A percentile compares a stretch with the other conserved stretches of the same genome.
Conservation (phyloP, 495 filamentous ascomycete genomes). For the Bathelium albidoporum region DNA sequence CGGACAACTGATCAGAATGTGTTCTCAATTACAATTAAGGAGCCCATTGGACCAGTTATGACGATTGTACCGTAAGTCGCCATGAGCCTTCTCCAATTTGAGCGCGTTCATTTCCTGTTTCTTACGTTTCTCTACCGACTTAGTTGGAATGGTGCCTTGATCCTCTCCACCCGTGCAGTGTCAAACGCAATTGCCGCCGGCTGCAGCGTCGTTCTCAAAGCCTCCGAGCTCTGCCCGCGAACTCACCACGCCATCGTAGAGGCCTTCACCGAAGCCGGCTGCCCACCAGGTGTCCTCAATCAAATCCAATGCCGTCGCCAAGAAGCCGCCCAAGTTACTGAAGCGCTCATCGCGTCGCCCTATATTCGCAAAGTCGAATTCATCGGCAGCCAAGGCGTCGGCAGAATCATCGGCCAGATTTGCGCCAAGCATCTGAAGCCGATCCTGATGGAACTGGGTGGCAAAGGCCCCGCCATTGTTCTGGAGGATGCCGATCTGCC, state of each 20-base stretch:
- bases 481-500: slow-evolving; percentile 20
- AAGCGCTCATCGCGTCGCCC: neutral
- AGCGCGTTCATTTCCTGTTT: neutral
- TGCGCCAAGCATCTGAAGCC: slow-evolving; percentile 21
- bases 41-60: slow-evolving; percentile 3
- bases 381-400: slow-evolving; percentile 17
- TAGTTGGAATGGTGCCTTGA: slow-evolving; percentile 1
- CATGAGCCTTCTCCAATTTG: neutral
- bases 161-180: slow-evolving; percentile 2
- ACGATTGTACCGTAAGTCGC: neutral
- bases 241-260: slow-evolving; percentile 3
- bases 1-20: neutral
- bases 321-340: neutral
- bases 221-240: slow-evolving; percentile 5
- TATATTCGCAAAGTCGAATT: slow-evolving; percentile 21
- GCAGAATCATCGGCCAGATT: slow-evolving; percentile 17
- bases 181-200: slow-evolving; percentile 2
- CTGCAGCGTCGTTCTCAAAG: slow-evolving; percentile 2
- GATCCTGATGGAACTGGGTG: slow-evolving; percentile 21
- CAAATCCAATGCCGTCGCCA: neutral
- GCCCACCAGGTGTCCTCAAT: slow-evolving; percentile 1
- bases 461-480: slow-evolving; percentile 19
- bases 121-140: neutral
- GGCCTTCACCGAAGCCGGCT: slow-evolving; percentile 1
- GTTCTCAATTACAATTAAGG: slow-evolving; percentile 1